A percentile compares a stretch with the other conserved stretches of the same genome.
Evolutionary conservation across 805 yeast genomes (phyloP).

Genomic region (Geotrichum ghanense): DNA sequence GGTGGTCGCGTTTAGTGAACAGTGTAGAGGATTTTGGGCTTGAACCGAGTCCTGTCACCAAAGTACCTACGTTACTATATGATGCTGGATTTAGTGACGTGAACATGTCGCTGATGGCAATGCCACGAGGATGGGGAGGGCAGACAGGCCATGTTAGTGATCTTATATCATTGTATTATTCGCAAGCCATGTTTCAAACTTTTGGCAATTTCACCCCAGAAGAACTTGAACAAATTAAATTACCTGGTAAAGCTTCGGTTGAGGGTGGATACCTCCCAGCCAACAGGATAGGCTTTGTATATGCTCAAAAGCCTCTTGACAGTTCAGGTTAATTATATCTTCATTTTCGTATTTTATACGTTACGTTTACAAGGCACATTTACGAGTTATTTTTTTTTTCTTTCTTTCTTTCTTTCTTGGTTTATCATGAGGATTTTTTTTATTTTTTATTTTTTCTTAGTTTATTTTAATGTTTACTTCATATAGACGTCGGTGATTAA

Average conservation of each 20-base stretch:
- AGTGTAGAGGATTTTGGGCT: slow-evolving; percentile 10
- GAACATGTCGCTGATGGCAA: slow-evolving; percentile 16
- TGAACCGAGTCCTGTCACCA: slow-evolving; percentile 12
- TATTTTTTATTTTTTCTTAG: too few relatives aligned
- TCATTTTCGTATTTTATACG: too few relatives aligned
- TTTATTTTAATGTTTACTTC: too few relatives aligned
- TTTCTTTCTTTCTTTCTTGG: too few relatives aligned
- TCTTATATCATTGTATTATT: slow-evolving; percentile 18
- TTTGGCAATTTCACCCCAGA: slow-evolving; percentile 23
- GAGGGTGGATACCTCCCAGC: slow-evolving; percentile 7
- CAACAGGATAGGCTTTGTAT: slow-evolving; percentile 10
- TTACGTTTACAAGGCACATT: too few relatives aligned
- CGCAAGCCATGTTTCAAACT: slow-evolving; percentile 21
- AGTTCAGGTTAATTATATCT: too few relatives aligned
- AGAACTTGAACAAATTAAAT: slow-evolving; percentile 11
- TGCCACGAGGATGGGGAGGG: slow-evolving; percentile 26
- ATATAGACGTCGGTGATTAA: too few relatives aligned
- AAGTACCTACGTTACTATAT: slow-evolving; percentile 10
- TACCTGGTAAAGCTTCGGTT: slow-evolving; percentile 4
- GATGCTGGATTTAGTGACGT: slow-evolving; percentile 19
- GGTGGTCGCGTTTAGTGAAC: slow-evolving; percentile 10
- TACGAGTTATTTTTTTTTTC: too few relatives aligned
- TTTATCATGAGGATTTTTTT: too few relatives aligned
- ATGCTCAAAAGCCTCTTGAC: slow-evolving; percentile 15
- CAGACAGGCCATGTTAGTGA: slow-evolving; percentile 22